These are phyloP conservation scores for Pascua sp. DNA, from an alignment of 1,284 basidiomycete species.

Conservation along the genomic window DNA sequence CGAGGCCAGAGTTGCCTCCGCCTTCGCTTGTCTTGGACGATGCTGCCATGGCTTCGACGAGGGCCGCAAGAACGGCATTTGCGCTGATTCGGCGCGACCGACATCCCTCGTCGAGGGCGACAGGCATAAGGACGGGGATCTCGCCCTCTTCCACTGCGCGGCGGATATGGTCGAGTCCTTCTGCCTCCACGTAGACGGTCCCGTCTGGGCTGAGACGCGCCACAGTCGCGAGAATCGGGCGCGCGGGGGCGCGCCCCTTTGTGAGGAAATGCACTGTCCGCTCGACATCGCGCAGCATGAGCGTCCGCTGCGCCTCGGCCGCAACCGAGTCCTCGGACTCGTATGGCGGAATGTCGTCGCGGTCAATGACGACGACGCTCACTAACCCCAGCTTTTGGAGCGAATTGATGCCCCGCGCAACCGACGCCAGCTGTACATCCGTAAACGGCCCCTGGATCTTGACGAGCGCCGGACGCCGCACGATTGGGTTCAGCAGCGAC, in stretches of 20 bases:
- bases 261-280: slow-evolving; percentile 80
- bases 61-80: slow-evolving; percentile 85
- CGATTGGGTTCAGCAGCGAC: slow-evolving; percentile 77
- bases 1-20: not conserved
- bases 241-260: slow-evolving; percentile 74
- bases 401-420: slow-evolving; percentile 88
- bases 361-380: slow-evolving; percentile 89
- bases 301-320: slow-evolving; percentile 55
- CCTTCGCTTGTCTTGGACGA: not conserved
- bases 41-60: slow-evolving; percentile 77
- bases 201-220: slow-evolving; percentile 59
- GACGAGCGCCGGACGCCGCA: slow-evolving; percentile 67
- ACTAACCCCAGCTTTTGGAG: slow-evolving; percentile 93
- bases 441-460: slow-evolving; percentile 97
- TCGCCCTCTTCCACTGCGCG: slow-evolving; percentile 86
- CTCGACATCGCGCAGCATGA: slow-evolving; percentile 75
- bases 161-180: slow-evolving; percentile 75
- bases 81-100: slow-evolving; percentile 79
- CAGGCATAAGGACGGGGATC: slow-evolving; percentile 93
- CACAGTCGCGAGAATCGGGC: slow-evolving; percentile 82
- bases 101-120: slow-evolving; percentile 87
- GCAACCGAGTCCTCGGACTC: slow-evolving; percentile 52
- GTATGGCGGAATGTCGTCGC: slow-evolving; percentile 68
- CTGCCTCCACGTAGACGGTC: slow-evolving; percentile 54
- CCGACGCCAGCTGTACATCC: slow-evolving; percentile 89